These are phyloP conservation scores for Neobulgaria alba DNA, from an alignment of 2,329 filamentous ascomycete genomes.

Conservation along the genomic window DNA sequence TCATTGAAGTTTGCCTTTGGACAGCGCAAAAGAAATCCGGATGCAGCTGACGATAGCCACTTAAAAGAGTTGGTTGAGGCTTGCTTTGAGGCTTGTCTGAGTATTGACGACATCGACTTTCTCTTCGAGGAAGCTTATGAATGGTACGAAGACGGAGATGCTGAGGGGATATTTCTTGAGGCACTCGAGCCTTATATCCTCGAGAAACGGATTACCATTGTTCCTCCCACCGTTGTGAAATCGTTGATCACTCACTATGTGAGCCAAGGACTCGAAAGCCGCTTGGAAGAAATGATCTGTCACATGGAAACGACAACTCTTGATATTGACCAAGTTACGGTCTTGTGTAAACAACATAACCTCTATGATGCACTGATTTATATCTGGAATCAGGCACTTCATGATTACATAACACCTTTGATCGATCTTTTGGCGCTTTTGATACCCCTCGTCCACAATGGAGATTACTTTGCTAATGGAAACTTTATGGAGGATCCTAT, in stretches of 20 bases:
- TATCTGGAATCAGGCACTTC: slow-evolving; percentile 87
- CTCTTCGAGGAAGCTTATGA: slow-evolving; percentile 88
- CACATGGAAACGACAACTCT: slow-evolving; percentile 84
- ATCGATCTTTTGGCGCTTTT: slow-evolving; percentile 72
- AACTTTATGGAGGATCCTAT: slow-evolving; percentile 51
- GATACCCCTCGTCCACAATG: slow-evolving; percentile 47
- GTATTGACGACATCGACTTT: slow-evolving; percentile 70
- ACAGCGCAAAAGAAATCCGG: slow-evolving; percentile 43
- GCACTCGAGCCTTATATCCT: slow-evolving; percentile 83
- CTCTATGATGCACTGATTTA: slow-evolving; percentile 95
- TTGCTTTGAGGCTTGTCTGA: slow-evolving; percentile 76
- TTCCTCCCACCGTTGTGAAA: slow-evolving; percentile 82
- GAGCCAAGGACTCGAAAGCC: slow-evolving; percentile 61
- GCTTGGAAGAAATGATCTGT: slow-evolving; percentile 89
- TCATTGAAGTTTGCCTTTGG: slow-evolving; percentile 85
- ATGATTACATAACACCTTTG: slow-evolving; percentile 84
- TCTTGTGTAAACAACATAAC: slow-evolving; percentile 81
- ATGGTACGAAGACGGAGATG: slow-evolving; percentile 72
- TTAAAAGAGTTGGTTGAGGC: slow-evolving; percentile 72
- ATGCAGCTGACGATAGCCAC: slow-evolving; percentile 38
- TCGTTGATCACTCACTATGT: slow-evolving; percentile 77
- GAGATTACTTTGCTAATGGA: slow-evolving; percentile 42
- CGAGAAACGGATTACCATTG: slow-evolving; percentile 60
- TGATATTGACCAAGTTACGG: slow-evolving; percentile 88
- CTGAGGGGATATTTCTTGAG: slow-evolving; percentile 73